Evolutionary conservation across 2,329 filamentous ascomycete species (phyloP).

Genomic region (Tolypocladium ovalisporum): DNA sequence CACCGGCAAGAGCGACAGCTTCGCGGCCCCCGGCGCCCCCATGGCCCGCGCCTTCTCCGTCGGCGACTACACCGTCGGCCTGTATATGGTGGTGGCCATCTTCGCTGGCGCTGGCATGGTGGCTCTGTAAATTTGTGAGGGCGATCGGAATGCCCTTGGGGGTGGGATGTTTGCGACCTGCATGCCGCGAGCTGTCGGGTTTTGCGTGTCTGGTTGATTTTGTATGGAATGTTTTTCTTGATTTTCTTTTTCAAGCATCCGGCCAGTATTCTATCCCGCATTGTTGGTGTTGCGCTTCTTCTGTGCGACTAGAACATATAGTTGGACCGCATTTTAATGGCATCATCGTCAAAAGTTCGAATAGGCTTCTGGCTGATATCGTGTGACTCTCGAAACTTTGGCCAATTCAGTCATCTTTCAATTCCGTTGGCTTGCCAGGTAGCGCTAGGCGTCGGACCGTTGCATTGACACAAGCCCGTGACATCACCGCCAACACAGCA

Average conservation of each 20-base stretch:
- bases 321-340: conserved; percentile 9
- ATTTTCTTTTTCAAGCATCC: conserved; percentile 2
- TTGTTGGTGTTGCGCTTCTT: conserved; percentile 16
- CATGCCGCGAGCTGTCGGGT: not conserved
- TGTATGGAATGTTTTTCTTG: no score
- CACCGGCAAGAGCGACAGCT: conserved; percentile 17
- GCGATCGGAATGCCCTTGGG: conserved; percentile 2
- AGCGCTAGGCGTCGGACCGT: not conserved
- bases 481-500: not conserved
- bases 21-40: conserved; percentile 23
- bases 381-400: not conserved
- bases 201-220: not conserved
- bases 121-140: conserved; percentile 31
- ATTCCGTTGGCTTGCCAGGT: no score
- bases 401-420: no score
- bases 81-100: conserved; percentile 42
- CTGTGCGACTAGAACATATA: conserved; percentile 11
- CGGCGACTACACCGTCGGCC: conserved; percentile 35
- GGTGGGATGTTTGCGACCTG: conserved; percentile 7
- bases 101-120: conserved; percentile 42
- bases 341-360: conserved; percentile 6
- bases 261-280: conserved; percentile 13
- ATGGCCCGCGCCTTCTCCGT: conserved; percentile 30
- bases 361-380: not conserved
- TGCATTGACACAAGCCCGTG: not conserved